These are phyloP conservation scores for Chaetomidium leptoderma DNA, from an alignment of 495 filamentous ascomycete genomes.

Conservation along the genomic window DNA sequence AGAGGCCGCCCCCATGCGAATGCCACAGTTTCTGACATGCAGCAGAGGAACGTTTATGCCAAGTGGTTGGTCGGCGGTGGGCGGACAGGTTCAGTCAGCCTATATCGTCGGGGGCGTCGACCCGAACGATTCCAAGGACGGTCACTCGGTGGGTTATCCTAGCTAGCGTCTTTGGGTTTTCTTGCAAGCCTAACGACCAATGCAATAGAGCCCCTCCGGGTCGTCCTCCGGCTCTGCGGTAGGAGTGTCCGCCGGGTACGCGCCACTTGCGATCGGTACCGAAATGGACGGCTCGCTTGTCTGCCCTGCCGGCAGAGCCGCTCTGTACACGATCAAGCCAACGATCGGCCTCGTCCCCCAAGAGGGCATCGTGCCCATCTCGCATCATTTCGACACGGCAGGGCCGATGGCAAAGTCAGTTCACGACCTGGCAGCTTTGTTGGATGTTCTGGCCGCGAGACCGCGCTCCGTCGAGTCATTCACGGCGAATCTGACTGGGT, in stretches of 20 bases:
- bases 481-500: background rate
- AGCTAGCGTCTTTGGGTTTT: too few species aligned
- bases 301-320: background rate
- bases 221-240: background rate
- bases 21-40: too few species aligned
- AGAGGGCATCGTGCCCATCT: background rate
- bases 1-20: too few species aligned
- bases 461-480: background rate
- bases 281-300: background rate
- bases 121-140: background rate
- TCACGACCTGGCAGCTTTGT: background rate
- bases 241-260: background rate
- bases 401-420: background rate
- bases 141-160: background rate
- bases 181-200: background rate
- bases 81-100: background rate
- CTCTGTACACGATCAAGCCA: background rate
- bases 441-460: background rate
- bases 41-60: too few species aligned
- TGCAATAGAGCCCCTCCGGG: background rate
- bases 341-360: background rate
- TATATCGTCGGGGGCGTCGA: background rate
- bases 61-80: background rate
- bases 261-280: background rate
- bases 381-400: background rate